phyloP scores from a whole-genome alignment of 225 moss, liverwort and hornwort genomes.

The Ulota crispa region DNA sequence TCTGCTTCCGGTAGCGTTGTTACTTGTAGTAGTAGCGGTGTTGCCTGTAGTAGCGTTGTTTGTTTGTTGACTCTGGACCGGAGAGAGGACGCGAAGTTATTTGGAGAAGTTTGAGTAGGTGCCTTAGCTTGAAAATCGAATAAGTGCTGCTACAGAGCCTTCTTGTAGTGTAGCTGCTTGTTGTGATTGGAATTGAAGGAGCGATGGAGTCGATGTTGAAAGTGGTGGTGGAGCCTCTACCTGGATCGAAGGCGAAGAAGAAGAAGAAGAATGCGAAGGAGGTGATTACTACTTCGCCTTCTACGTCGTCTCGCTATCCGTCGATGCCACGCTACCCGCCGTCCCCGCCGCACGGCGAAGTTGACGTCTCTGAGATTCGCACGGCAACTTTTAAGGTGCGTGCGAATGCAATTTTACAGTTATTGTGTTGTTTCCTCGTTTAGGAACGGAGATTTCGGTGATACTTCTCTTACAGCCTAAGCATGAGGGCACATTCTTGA shows the following conservation, averaged over 20 bases:
- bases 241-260: slow-evolving; percentile 9
- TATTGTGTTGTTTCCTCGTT: background rate
- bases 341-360: slow-evolving; percentile 35
- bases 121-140: too few relatives aligned
- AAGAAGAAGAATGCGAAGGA: slow-evolving; percentile 17
- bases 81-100: too few relatives aligned
- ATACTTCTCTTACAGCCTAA: background rate
- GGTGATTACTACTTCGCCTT: background rate
- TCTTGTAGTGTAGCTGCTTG: background rate
- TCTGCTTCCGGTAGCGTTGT: too few relatives aligned
- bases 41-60: too few relatives aligned
- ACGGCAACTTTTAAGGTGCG: slow-evolving; percentile 60
- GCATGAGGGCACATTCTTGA: background rate
- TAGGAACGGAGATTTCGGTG: background rate
- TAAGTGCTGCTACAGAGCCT: too few relatives aligned
- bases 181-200: background rate
- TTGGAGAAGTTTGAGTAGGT: too few relatives aligned
- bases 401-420: background rate
- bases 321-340: slow-evolving; percentile 56
- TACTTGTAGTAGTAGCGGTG: too few relatives aligned
- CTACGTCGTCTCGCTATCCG: slow-evolving; percentile 52
- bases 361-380: slow-evolving; percentile 44
- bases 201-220: slow-evolving; percentile 25
- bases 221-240: slow-evolving; percentile 21
- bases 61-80: too few relatives aligned